These are phyloP conservation scores for Phytophthora podocarpi DNA, from an alignment of 352 stramenopile species.

Conservation along the genomic window DNA sequence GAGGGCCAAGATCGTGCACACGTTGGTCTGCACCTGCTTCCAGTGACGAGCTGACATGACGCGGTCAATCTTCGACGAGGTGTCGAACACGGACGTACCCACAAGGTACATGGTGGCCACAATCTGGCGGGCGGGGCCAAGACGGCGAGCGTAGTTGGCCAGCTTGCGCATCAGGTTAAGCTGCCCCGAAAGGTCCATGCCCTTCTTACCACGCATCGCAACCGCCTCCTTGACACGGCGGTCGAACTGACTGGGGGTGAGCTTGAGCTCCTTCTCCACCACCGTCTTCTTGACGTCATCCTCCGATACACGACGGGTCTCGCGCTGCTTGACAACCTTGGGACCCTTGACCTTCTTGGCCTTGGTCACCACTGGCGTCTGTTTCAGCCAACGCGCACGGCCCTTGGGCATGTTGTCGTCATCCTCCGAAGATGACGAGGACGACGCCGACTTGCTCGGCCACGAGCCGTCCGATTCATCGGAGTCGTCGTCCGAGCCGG, in stretches of 20 bases:
- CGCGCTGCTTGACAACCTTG: conserved; percentile 46
- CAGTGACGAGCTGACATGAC: conserved; percentile 83
- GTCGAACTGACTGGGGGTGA: conserved; percentile 80
- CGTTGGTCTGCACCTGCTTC: conserved; percentile 70
- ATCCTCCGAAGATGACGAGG: conserved; percentile 66
- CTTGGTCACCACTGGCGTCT: conserved; percentile 73
- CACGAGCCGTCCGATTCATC: conserved; percentile 63
- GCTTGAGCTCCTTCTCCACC: conserved; percentile 86
- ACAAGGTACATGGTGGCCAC: conserved; percentile 85
- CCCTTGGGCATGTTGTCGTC: conserved; percentile 94
- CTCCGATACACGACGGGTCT: conserved; percentile 61
- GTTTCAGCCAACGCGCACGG: conserved; percentile 96
- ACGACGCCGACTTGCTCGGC: conserved; percentile 66
- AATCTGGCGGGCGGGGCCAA: conserved; percentile 77
- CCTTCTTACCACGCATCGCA: conserved; percentile 83
- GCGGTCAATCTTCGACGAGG: conserved; percentile 84
- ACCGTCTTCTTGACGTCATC: conserved; percentile 51
- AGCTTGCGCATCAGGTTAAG: conserved; percentile 76
- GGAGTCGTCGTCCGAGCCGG: conserved; percentile 43
- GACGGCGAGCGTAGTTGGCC: conserved; percentile 75
- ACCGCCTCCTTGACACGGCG: conserved; percentile 87
- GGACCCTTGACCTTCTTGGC: conserved; percentile 49
- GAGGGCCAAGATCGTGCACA: conserved; percentile 72
- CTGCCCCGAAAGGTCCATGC: conserved; percentile 77
- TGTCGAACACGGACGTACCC: conserved; percentile 83